A percentile compares a stretch with the other conserved stretches of the same genome.
Conservation (phyloP, 1,284 basidiomycete species). For the Sanguinoderma infundibulare region DNA sequence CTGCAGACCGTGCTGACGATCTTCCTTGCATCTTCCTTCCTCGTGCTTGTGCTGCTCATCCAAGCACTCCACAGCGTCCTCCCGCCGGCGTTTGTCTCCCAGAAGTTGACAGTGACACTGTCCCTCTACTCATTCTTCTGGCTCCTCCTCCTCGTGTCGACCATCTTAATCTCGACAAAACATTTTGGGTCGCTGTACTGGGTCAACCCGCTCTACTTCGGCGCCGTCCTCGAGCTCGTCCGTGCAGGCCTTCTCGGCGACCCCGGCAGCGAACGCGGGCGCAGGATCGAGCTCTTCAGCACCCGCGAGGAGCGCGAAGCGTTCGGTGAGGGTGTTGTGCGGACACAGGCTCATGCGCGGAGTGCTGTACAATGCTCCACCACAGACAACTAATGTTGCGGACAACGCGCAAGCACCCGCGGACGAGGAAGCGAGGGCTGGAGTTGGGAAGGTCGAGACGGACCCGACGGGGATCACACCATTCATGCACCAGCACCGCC, state of each 20-base stretch:
- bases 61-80: constrained; percentile 36
- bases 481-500: constrained; percentile 43
- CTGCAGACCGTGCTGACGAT: constrained; percentile 57
- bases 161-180: constrained; percentile 45
- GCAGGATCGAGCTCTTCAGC: constrained; percentile 20
- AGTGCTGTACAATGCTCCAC: constrained; percentile 24
- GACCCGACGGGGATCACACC: constrained; percentile 55
- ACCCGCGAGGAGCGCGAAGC: constrained; percentile 18
- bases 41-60: constrained; percentile 47
- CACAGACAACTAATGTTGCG: constrained; percentile 21
- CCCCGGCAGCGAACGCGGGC: constrained; percentile 20
- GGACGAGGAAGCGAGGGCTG: constrained; percentile 34
- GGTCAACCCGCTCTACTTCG: constrained; percentile 38
- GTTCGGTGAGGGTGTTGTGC: constrained; percentile 16
- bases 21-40: constrained; percentile 52
- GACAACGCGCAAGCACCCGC: neutral
- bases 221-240: constrained; percentile 15
- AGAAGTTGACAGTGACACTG: constrained; percentile 31
- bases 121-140: constrained; percentile 56
- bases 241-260: constrained; percentile 17
- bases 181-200: constrained; percentile 60
- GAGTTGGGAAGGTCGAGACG: constrained; percentile 44
- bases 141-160: constrained; percentile 56
- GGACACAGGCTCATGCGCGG: constrained; percentile 24
- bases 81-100: constrained; percentile 35